phyloP scores from a whole-genome alignment of 108 stramenopile genomes.

The Cylindrotheca fusiformis region DNA sequence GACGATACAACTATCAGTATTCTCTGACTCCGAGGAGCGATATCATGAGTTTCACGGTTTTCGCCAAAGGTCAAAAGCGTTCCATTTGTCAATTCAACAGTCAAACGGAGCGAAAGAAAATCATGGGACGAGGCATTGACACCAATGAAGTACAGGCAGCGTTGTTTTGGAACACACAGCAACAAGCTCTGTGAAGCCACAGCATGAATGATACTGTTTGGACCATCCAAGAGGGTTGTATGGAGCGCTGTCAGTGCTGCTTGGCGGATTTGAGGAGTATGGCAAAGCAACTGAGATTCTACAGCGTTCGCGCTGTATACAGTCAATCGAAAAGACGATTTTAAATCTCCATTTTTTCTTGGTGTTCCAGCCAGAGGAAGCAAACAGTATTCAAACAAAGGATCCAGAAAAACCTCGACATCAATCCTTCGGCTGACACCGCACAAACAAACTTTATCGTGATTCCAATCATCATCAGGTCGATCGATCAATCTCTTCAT shows the following conservation, averaged over 20 bases:
- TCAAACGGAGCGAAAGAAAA: not conserved
- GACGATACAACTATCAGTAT: not conserved
- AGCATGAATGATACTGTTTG: not conserved
- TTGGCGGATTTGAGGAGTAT: not conserved
- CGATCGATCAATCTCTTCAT: slow-evolving; percentile 20
- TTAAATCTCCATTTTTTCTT: not conserved
- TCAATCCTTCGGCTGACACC: slow-evolving; percentile 15
- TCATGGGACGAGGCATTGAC: not conserved
- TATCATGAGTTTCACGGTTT: not conserved
- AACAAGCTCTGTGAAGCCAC: not conserved
- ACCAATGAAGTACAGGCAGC: not conserved
- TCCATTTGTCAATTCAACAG: not conserved
- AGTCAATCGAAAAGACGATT: not conserved
- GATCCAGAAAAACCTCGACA: slow-evolving; percentile 32
- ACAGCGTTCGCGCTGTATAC: not conserved
- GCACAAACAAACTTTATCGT: not conserved
- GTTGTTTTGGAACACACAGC: not conserved
- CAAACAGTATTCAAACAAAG: slow-evolving; percentile 21
- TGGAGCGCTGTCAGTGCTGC: not conserved
- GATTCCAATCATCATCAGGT: not conserved
- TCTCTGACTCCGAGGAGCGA: not conserved
- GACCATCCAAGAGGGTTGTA: not conserved
- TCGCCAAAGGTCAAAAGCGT: not conserved
- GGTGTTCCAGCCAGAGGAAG: slow-evolving; percentile 11
- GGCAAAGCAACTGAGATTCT: not conserved